phyloP scores from a whole-genome alignment of 2,329 filamentous ascomycete genomes.

The Xylariaceae sp. region DNA sequence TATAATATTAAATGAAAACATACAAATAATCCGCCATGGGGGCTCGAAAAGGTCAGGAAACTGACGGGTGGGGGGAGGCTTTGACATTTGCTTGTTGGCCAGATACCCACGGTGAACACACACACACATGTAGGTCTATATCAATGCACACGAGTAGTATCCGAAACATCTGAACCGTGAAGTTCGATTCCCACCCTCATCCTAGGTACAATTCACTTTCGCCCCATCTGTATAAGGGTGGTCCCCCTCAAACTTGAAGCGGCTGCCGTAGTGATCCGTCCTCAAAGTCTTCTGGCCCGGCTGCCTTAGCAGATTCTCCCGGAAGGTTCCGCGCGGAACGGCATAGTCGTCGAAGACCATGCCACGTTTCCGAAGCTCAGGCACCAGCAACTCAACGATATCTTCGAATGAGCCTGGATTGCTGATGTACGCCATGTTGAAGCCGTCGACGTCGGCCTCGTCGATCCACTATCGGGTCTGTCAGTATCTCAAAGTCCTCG shows the following conservation, averaged over 20 bases:
- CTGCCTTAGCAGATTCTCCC: constrained; percentile 6
- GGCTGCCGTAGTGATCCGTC: constrained; percentile 6
- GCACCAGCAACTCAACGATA: constrained; percentile 24
- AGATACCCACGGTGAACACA: too few species aligned
- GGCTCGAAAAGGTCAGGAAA: too few species aligned
- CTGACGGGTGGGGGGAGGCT: too few species aligned
- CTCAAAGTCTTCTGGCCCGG: constrained; percentile 4
- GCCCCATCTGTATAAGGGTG: neutral
- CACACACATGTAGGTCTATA: too few species aligned
- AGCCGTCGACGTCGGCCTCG: constrained; percentile 24
- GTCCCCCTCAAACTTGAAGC: constrained; percentile 4
- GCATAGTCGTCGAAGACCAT: constrained; percentile 6
- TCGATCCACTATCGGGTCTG: constrained; percentile 19
- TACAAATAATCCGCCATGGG: too few species aligned
- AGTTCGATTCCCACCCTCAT: too few species aligned
- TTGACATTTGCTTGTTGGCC: too few species aligned
- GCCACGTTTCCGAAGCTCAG: constrained; percentile 19
- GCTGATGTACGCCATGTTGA: constrained; percentile 25
- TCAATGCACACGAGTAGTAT: too few species aligned
- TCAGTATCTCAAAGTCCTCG: constrained; percentile 23
- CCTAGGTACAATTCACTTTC: too few species aligned
- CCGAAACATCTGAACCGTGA: too few species aligned
- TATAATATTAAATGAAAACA: too few species aligned
- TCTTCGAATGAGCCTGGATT: constrained; percentile 26
- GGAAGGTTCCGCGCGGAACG: constrained; percentile 6